Evolutionary conservation across 768 basidiomycete genomes (phyloP).

Genomic region (Hygrophorus russula): DNA sequence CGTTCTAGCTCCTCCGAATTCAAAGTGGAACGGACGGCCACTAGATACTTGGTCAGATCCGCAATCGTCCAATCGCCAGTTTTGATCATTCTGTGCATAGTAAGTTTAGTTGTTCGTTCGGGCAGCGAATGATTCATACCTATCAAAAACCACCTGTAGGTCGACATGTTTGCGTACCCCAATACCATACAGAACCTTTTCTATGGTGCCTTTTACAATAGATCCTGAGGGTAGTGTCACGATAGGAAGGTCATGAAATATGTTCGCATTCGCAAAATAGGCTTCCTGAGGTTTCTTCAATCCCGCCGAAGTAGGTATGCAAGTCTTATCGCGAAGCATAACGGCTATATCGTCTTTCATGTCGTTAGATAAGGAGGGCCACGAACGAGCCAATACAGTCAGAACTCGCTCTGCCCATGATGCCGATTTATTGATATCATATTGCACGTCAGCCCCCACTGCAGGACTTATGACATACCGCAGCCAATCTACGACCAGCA

Average conservation of each 20-base stretch:
- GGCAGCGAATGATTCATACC: conserved; percentile 26
- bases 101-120: background rate
- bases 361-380: conserved; percentile 48
- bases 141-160: conserved; percentile 84
- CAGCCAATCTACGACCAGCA: conserved; percentile 70
- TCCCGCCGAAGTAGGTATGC: conserved; percentile 67
- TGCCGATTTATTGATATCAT: conserved; percentile 55
- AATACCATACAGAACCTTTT: conserved; percentile 57
- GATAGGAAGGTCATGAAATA: conserved; percentile 85
- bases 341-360: conserved; percentile 37
- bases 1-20: conserved; percentile 36
- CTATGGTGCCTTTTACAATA: conserved; percentile 55
- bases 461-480: conserved; percentile 43
- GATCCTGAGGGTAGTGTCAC: conserved; percentile 58
- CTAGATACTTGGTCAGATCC: conserved; percentile 81
- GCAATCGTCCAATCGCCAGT: conserved; percentile 84
- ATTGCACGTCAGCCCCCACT: conserved; percentile 31
- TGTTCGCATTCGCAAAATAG: conserved; percentile 77
- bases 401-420: conserved; percentile 79
- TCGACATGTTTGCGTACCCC: conserved; percentile 91
- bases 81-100: conserved; percentile 59
- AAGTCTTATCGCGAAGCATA: conserved; percentile 38
- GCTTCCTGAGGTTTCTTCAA: conserved; percentile 60
- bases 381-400: conserved; percentile 50
- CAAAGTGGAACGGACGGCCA: conserved; percentile 57